A percentile compares a stretch with the other conserved stretches of the same genome.
These are phyloP conservation scores for Dendrocalamus sinicus DNA, from an alignment of 176 grass and related monocot species.

Conservation along the genomic window DNA sequence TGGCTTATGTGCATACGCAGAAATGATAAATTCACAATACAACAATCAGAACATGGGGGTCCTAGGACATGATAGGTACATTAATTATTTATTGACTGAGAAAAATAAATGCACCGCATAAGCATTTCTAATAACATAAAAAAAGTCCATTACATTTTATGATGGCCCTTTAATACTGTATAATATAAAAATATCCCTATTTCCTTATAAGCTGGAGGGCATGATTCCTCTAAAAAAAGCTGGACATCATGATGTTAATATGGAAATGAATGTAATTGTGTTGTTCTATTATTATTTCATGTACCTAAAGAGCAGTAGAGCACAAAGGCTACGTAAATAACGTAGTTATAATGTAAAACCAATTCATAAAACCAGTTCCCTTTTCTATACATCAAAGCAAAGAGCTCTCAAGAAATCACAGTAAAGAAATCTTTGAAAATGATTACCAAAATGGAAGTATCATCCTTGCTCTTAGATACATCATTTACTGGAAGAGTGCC, in stretches of 20 bases:
- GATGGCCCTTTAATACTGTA: not conserved
- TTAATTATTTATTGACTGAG: not conserved
- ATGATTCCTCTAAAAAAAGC: not conserved
- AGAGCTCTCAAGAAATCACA: slow-evolving; percentile 30
- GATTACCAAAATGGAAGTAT: slow-evolving; percentile 84
- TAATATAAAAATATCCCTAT: slow-evolving; percentile 2
- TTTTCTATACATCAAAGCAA: slow-evolving; percentile 44
- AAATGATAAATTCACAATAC: not conserved
- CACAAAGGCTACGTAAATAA: not conserved
- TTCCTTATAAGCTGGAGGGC: not conserved
- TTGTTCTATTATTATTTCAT: slow-evolving; percentile 10
- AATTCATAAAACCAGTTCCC: not conserved
- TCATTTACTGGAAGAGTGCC: slow-evolving; percentile 48
- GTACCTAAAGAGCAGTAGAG: slow-evolving; percentile 21
- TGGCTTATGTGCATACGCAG: not conserved
- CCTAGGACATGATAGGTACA: not conserved
- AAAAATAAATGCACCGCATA: not conserved
- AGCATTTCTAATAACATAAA: not conserved
- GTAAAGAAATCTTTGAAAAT: slow-evolving; percentile 32
- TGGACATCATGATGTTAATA: slow-evolving; percentile 6
- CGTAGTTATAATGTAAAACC: not conserved
- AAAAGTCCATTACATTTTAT: not conserved
- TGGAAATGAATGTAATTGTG: not conserved
- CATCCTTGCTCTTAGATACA: slow-evolving; percentile 53
- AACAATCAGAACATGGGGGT: not conserved